Conservation (phyloP, 2,329 filamentous ascomycete species). For the Sporothrix variecibatus region DNA sequence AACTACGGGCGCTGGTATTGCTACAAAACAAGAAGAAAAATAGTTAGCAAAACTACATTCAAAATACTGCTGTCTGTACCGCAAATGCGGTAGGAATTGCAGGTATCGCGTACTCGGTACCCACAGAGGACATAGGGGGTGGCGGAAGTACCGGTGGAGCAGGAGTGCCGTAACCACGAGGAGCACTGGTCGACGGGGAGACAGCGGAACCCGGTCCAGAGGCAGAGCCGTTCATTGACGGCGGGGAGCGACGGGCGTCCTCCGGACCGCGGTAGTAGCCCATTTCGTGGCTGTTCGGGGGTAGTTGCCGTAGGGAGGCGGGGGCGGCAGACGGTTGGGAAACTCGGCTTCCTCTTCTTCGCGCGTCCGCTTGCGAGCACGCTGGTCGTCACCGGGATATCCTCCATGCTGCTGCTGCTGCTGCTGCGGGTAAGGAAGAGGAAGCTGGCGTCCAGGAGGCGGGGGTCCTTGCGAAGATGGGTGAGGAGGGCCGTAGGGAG, state of each 20-base stretch:
- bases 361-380: slow-evolving; percentile 26
- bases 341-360: slow-evolving; percentile 30
- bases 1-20: slow-evolving; percentile 42
- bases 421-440: slow-evolving; percentile 35
- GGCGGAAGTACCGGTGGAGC: slow-evolving; percentile 43
- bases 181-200: slow-evolving; percentile 42
- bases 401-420: neutral
- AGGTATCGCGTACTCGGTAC: slow-evolving; percentile 30
- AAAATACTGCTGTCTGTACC: neutral
- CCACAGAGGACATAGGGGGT: slow-evolving; percentile 30
- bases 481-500: slow-evolving; percentile 22
- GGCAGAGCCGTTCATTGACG: slow-evolving; percentile 22
- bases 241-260: slow-evolving; percentile 28
- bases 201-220: slow-evolving; percentile 39
- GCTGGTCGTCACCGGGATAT: slow-evolving; percentile 27
- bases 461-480: slow-evolving; percentile 18
- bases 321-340: slow-evolving; percentile 26
- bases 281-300: slow-evolving; percentile 7
- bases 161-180: slow-evolving; percentile 40
- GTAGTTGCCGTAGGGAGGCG: slow-evolving; percentile 24
- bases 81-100: slow-evolving; percentile 14
- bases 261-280: slow-evolving; percentile 29
- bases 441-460: slow-evolving; percentile 41
- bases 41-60: slow-evolving; percentile 22
- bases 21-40: slow-evolving; percentile 30